A percentile compares a stretch with the other conserved stretches of the same genome.
Conservation (phyloP, 306 rosid genomes). For the Pterocarpus macrocarpus region DNA sequence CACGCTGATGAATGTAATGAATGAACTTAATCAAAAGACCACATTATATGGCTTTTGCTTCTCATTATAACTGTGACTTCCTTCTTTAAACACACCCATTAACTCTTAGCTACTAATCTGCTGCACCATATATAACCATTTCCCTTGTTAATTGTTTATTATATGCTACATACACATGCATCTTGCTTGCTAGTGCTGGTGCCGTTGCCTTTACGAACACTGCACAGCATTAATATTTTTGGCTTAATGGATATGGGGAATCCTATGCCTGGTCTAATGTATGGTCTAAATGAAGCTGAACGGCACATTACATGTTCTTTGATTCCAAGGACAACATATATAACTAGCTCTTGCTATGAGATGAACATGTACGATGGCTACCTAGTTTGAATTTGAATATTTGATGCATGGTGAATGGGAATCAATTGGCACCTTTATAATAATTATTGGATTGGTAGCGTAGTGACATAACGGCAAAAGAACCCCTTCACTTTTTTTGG, state of each 20-base stretch:
- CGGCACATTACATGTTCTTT: conserved; percentile 14
- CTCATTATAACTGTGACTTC: conserved; percentile 18
- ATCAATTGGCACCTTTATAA: neutral
- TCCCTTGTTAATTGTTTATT: neutral
- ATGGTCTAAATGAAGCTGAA: conserved; percentile 35
- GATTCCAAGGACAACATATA: conserved; percentile 4
- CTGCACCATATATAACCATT: conserved; percentile 26
- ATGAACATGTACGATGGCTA: neutral
- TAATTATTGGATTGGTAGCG: conserved; percentile 24
- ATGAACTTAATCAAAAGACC: conserved; percentile 37
- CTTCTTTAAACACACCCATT: neutral
- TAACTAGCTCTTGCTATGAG: conserved; percentile 12
- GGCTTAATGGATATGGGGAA: conserved; percentile 43
- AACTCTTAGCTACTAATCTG: conserved; percentile 8
- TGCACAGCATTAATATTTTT: conserved; percentile 53
- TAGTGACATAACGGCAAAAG: neutral
- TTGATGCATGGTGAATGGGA: conserved; percentile 1
- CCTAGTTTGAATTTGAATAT: conserved; percentile 29
- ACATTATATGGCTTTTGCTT: conserved; percentile 23
- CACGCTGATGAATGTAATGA: conserved; percentile 61
- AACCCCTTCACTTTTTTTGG: neutral
- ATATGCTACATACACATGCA: conserved; percentile 39
- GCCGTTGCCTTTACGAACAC: conserved; percentile 87
- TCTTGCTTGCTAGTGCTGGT: conserved; percentile 44
- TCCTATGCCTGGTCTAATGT: conserved; percentile 41